Evolutionary conservation across 2,329 filamentous ascomycete species (phyloP).

Genomic region (Thelonectria olida): DNA sequence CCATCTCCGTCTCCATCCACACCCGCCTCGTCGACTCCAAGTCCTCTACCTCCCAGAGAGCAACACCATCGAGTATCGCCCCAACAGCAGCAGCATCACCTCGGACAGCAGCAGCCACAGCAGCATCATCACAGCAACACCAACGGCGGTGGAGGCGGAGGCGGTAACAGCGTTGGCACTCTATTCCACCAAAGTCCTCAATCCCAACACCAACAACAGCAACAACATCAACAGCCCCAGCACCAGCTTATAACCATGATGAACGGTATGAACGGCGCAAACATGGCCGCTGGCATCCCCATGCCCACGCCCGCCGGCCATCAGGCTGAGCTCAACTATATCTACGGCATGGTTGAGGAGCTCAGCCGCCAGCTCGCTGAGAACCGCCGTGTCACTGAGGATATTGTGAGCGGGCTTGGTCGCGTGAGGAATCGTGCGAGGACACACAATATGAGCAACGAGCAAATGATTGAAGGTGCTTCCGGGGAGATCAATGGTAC

Average conservation of each 20-base stretch:
- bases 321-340: slow-evolving; percentile 74
- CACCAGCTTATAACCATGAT: slow-evolving; percentile 46
- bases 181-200: slow-evolving; percentile 26
- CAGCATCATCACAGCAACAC: slow-evolving; percentile 17
- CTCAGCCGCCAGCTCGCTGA: slow-evolving; percentile 70
- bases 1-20: slow-evolving; percentile 27
- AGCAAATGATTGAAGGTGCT: slow-evolving; percentile 65
- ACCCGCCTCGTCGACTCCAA: slow-evolving; percentile 25
- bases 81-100: slow-evolving; percentile 30
- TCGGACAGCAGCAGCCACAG: slow-evolving; percentile 19
- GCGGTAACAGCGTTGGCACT: background rate
- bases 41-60: slow-evolving; percentile 39
- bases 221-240: slow-evolving; percentile 30
- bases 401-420: slow-evolving; percentile 71
- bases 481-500: slow-evolving; percentile 66
- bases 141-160: background rate
- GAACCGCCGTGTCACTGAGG: slow-evolving; percentile 68
- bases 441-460: slow-evolving; percentile 62
- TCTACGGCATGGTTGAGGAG: slow-evolving; percentile 74
- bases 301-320: slow-evolving; percentile 73
- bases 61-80: slow-evolving; percentile 36
- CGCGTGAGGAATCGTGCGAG: slow-evolving; percentile 67
- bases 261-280: slow-evolving; percentile 61
- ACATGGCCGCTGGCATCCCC: slow-evolving; percentile 57
- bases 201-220: slow-evolving; percentile 32